A percentile compares a stretch with the other conserved stretches of the same genome.
Conservation (phyloP, 345 rosid genomes). For the Salix koriyanagi region DNA sequence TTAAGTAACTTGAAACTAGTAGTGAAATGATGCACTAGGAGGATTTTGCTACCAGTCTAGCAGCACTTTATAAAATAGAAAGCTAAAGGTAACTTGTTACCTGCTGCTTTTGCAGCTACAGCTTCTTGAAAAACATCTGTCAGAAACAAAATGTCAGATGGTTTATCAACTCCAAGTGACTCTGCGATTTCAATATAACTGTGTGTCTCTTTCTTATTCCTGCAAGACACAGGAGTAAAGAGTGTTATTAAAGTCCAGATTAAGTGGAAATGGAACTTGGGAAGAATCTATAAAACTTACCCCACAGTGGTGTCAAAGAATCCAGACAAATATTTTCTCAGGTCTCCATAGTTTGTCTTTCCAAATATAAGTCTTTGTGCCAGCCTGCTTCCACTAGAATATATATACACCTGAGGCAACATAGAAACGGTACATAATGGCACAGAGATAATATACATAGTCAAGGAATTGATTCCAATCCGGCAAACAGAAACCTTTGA, state of each 20-base stretch:
- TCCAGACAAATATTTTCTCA: slow-evolving; percentile 75
- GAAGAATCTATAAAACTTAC: slow-evolving; percentile 33
- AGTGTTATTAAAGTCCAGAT: neutral
- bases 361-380: slow-evolving; percentile 91
- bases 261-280: neutral
- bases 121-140: slow-evolving; percentile 92
- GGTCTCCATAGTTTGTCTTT: slow-evolving; percentile 73
- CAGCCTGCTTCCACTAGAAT: slow-evolving; percentile 95
- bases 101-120: slow-evolving; percentile 79
- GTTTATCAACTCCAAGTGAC: slow-evolving; percentile 76
- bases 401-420: slow-evolving; percentile 69
- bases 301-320: slow-evolving; percentile 82
- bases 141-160: slow-evolving; percentile 70
- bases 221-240: slow-evolving; percentile 23
- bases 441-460: neutral
- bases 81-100: slow-evolving; percentile 26
- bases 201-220: slow-evolving; percentile 70
- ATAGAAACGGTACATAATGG: neutral
- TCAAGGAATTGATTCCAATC: neutral
- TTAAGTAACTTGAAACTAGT: neutral
- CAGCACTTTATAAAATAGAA: neutral
- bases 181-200: slow-evolving; percentile 75
- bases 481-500: neutral
- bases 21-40: neutral
- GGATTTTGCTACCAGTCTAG: neutral